Evolutionary conservation across 2,329 filamentous ascomycete genomes (phyloP).

Genomic region (Ophiostoma sp.): DNA sequence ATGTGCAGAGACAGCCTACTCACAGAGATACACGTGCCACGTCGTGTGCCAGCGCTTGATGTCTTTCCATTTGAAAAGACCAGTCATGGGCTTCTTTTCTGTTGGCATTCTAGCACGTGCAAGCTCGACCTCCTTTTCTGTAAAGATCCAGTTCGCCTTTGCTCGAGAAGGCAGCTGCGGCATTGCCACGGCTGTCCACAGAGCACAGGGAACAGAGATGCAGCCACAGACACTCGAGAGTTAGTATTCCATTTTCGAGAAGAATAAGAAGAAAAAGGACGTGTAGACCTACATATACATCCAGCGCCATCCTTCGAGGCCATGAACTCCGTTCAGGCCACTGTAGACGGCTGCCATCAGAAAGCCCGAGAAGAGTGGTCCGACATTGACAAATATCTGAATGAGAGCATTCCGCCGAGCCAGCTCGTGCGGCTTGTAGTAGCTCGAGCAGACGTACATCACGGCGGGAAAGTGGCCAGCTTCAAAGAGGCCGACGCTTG

Average conservation of each 20-base stretch:
- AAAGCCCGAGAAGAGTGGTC: constrained; percentile 30
- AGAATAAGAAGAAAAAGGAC: neutral
- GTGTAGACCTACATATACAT: neutral
- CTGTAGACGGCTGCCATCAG: constrained; percentile 30
- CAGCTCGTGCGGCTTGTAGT: constrained; percentile 32
- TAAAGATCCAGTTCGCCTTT: constrained; percentile 31
- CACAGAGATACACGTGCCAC: constrained; percentile 32
- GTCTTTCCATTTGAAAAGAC: constrained; percentile 32
- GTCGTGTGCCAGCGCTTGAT: constrained; percentile 31
- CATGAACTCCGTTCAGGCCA: constrained; percentile 29
- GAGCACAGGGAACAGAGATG: constrained; percentile 29
- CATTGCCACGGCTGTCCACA: constrained; percentile 31
- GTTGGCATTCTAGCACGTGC: constrained; percentile 29
- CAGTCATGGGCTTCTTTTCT: constrained; percentile 28
- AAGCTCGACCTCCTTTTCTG: constrained; percentile 27
- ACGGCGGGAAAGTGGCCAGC: constrained; percentile 32
- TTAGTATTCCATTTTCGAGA: constrained; percentile 19
- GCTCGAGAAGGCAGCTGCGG: constrained; percentile 29
- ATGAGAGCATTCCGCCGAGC: constrained; percentile 32
- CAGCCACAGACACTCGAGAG: constrained; percentile 30
- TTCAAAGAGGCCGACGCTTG: constrained; percentile 30
- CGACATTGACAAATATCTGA: constrained; percentile 30
- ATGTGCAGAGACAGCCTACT: constrained; percentile 4
- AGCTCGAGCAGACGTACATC: constrained; percentile 32
- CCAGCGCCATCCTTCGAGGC: neutral